phyloP scores from a whole-genome alignment of 140 eudicot genomes.

The Oenanthe javanica region DNA sequence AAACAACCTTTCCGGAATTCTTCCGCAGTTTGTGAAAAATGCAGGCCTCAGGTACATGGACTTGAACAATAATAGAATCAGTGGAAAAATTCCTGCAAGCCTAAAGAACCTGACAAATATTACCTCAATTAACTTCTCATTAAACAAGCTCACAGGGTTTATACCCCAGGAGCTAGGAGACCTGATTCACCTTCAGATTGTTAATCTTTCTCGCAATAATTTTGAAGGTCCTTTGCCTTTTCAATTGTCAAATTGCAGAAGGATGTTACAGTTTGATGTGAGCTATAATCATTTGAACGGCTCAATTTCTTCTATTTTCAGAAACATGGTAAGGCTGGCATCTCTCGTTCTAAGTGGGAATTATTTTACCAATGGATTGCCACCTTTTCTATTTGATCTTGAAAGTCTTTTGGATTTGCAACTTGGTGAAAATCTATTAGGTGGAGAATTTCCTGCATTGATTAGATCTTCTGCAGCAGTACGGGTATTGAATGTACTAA shows the following conservation, averaged over 20 bases:
- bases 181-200: slow-evolving; percentile 40
- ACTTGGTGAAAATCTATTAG: slow-evolving; percentile 62
- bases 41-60: slow-evolving; percentile 38
- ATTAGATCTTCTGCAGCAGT: slow-evolving; percentile 26
- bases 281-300: slow-evolving; percentile 54
- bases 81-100: slow-evolving; percentile 54
- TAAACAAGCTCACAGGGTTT: slow-evolving; percentile 44
- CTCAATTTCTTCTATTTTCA: slow-evolving; percentile 37
- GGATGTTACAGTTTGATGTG: slow-evolving; percentile 46
- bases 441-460: slow-evolving; percentile 54
- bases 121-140: slow-evolving; percentile 45
- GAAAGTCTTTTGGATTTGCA: slow-evolving; percentile 38
- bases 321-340: slow-evolving; percentile 34
- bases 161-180: slow-evolving; percentile 55
- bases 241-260: slow-evolving; percentile 40
- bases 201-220: slow-evolving; percentile 57
- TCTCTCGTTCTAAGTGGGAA: slow-evolving; percentile 53
- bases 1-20: slow-evolving; percentile 61
- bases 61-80: slow-evolving; percentile 43
- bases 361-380: slow-evolving; percentile 50
- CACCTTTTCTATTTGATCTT: slow-evolving; percentile 42
- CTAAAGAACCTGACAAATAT: slow-evolving; percentile 36
- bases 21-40: slow-evolving; percentile 55
- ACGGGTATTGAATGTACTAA: slow-evolving; percentile 38
- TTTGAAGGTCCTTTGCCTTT: slow-evolving; percentile 61